These are phyloP conservation scores for Maudiozyma humilis DNA, from an alignment of 1,139 yeast species.

Conservation along the genomic window DNA sequence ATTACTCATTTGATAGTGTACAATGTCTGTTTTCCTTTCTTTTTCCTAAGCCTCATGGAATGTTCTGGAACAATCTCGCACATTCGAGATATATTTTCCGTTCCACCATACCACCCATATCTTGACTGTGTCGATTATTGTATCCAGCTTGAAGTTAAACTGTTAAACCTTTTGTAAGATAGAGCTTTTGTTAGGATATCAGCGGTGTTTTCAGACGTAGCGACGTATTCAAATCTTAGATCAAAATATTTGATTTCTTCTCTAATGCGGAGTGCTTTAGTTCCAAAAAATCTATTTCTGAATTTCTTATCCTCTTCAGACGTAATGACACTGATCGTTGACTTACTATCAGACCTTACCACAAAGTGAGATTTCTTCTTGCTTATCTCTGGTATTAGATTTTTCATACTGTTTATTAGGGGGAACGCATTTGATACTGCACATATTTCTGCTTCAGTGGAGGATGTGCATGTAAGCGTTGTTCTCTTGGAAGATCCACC, in stretches of 20 bases:
- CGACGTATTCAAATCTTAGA: background rate
- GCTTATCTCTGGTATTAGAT: background rate
- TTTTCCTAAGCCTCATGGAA: too few relatives aligned
- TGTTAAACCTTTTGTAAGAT: background rate
- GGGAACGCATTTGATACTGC: constrained; percentile 5
- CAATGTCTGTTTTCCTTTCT: too few relatives aligned
- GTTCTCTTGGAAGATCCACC: constrained; percentile 5
- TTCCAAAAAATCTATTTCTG: constrained; percentile 5
- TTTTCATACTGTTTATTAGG: background rate
- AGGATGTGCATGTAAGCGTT: constrained; percentile 7
- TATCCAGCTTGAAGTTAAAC: background rate
- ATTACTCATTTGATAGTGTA: too few relatives aligned
- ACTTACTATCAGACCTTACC: constrained; percentile 1
- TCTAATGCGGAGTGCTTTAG: background rate
- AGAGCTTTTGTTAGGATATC: background rate
- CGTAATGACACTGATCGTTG: background rate
- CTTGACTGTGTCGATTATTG: background rate
- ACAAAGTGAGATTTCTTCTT: background rate
- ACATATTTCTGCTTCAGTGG: constrained; percentile 8
- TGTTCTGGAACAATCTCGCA: too few relatives aligned
- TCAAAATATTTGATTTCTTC: background rate
- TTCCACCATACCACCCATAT: constrained; percentile 1
- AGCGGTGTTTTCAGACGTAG: background rate
- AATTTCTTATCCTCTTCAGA: constrained; percentile 1
- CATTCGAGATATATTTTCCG: too few relatives aligned